Evolutionary conservation across 2,329 filamentous ascomycete species (phyloP).

Genomic region (Sporothrix pallida): DNA sequence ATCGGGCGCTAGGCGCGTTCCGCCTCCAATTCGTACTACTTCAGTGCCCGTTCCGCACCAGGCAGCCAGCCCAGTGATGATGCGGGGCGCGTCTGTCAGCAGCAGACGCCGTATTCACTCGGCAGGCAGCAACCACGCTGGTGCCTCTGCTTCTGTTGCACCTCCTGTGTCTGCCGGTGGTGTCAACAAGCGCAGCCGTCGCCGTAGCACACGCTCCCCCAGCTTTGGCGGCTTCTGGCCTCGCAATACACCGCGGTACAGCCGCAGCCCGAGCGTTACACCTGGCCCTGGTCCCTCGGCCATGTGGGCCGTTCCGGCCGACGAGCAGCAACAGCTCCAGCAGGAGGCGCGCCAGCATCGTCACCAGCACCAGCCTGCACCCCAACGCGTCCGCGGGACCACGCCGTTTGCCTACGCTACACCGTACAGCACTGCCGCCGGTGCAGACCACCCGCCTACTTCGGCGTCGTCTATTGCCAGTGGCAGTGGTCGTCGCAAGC

Average conservation of each 20-base stretch:
- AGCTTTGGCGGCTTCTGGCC: slow-evolving; percentile 48
- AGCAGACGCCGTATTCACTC: slow-evolving; percentile 56
- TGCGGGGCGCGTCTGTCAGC: slow-evolving; percentile 34
- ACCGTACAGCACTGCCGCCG: slow-evolving; percentile 68
- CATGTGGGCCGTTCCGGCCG: neutral
- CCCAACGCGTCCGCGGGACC: slow-evolving; percentile 49
- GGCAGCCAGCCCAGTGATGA: slow-evolving; percentile 35
- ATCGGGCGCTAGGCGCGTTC: slow-evolving; percentile 44
- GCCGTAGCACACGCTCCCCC: slow-evolving; percentile 61
- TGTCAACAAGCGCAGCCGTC: slow-evolving; percentile 41
- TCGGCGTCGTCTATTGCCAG: slow-evolving; percentile 28
- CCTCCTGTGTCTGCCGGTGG: slow-evolving; percentile 27
- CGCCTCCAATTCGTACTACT: slow-evolving; percentile 57
- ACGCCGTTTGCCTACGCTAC: slow-evolving; percentile 77
- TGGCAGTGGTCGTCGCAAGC: slow-evolving; percentile 3
- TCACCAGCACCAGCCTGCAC: slow-evolving; percentile 34
- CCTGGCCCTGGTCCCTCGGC: slow-evolving; percentile 49
- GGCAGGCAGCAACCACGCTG: slow-evolving; percentile 41
- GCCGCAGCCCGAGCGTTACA: slow-evolving; percentile 46
- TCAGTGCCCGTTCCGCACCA: slow-evolving; percentile 55
- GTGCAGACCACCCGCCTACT: slow-evolving; percentile 45
- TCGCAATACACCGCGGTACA: slow-evolving; percentile 63
- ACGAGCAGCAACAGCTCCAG: slow-evolving; percentile 46
- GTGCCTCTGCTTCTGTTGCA: slow-evolving; percentile 36
- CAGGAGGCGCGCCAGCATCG: neutral